A percentile compares a stretch with the other conserved stretches of the same genome.
Conservation (phyloP, 2,329 filamentous ascomycete genomes). For the Epichloe sylvatica region DNA sequence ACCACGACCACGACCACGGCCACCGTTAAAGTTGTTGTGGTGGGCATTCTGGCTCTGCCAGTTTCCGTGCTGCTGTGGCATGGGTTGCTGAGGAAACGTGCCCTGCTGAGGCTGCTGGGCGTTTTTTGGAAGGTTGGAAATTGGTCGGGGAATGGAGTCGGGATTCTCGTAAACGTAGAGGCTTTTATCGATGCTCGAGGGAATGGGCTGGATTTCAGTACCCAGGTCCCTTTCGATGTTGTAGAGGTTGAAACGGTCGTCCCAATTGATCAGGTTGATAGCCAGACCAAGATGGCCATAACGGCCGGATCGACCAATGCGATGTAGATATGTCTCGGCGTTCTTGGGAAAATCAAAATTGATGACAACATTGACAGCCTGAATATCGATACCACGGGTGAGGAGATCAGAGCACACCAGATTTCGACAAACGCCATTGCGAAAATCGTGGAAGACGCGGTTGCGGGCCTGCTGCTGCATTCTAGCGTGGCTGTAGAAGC, state of each 20-base stretch:
- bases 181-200: constrained; percentile 86
- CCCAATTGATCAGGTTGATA: constrained; percentile 99
- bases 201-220: constrained; percentile 96
- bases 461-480: constrained; percentile 97
- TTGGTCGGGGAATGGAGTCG: constrained; percentile 74
- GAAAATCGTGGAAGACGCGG: constrained; percentile 97
- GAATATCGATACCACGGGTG: constrained; percentile 97
- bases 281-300: constrained; percentile 95
- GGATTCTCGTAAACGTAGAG: constrained; percentile 97
- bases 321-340: constrained; percentile 94
- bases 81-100: constrained; percentile 7
- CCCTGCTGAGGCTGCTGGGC: constrained; percentile 19
- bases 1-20: constrained; percentile 22
- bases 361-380: constrained; percentile 98
- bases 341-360: constrained; percentile 99
- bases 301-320: constrained; percentile 91
- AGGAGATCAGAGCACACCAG: constrained; percentile 94
- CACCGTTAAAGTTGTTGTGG: constrained; percentile 22
- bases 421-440: constrained; percentile 94
- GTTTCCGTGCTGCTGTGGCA: constrained; percentile 21
- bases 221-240: constrained; percentile 96
- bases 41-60: constrained; percentile 28
- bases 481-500: constrained; percentile 97
- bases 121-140: constrained; percentile 32
- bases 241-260: constrained; percentile 96